Base-by-base conservation (phyloP, 1,139 yeast species). In the Geotrichum candidum region DNA sequence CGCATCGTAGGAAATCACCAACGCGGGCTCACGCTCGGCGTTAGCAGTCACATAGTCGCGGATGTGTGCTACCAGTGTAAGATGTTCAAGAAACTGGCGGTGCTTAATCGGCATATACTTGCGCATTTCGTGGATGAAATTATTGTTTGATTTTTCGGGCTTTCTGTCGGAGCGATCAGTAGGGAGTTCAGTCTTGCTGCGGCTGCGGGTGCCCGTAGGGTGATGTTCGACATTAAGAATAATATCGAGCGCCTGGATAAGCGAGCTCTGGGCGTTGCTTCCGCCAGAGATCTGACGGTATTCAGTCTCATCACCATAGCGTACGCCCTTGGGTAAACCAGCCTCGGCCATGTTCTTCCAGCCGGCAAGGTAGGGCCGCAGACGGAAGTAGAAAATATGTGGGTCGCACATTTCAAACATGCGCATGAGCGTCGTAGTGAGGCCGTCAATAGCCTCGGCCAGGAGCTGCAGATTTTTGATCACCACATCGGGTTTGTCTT, bases 371-470 rank as follows among this genome's bases (percentile, higher is more conserved):
- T 83, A 92, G 0, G 98, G 97, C 69, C 98, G 82, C 61, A 92
- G 82, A 66, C 95, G 82, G 76, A 83, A 88, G 73, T 90, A 92
- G 71, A 92, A 92, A 1, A 87, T 86, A 72, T 90, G 96, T 1
- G 98, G 97, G 71, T 91, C 97, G 73, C 97, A 90, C 88, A 88
- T 88, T 67, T 91, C 96, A 71, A 89, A 92, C 96, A 92, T 89
- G 68, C 84, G 82, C 83, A 87, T 84, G 67, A 92, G 76, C 0
- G 88, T 82, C 2, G 87, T 78, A n/a, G 92, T 95, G 67, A 92
- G 77, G 62, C 79, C 77, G 72, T 90, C 96, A 56, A 92, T 87
- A 56, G 82, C 77, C 72, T 88, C 90, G 1, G 97, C 96, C 63
- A 90, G 76, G 53, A 73, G 75, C 70, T 88, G 90, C 51, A 90